Evolutionary conservation across 805 yeast genomes (phyloP).

Genomic region (Suhomyces pyralidae): DNA sequence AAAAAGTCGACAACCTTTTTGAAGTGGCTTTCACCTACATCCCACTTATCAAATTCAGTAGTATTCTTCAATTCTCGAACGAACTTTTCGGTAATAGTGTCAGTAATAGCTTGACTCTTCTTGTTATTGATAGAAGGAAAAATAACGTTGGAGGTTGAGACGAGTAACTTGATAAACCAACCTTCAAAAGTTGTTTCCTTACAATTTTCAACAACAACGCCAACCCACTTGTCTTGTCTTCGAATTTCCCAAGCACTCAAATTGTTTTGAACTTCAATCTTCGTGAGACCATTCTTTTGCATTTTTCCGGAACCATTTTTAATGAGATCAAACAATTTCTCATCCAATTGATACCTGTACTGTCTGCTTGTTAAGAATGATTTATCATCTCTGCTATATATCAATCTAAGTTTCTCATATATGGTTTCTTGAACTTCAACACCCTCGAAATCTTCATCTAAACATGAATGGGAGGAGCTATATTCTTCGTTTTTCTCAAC

Average conservation of each 20-base stretch:
- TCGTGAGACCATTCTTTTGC: background rate
- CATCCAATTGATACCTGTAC: slow-evolving; percentile 2
- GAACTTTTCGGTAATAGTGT: slow-evolving; percentile 39
- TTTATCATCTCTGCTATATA: slow-evolving; percentile 22
- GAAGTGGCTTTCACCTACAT: slow-evolving; percentile 43
- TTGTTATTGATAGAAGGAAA: slow-evolving; percentile 9
- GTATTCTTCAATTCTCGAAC: slow-evolving; percentile 48
- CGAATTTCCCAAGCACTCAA: slow-evolving; percentile 20
- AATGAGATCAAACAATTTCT: background rate
- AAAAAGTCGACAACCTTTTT: slow-evolving; percentile 43
- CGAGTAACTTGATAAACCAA: slow-evolving; percentile 32
- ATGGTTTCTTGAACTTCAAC: slow-evolving; percentile 14
- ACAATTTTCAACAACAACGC: slow-evolving; percentile 28
- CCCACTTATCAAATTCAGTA: slow-evolving; percentile 49
- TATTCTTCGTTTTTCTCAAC: background rate
- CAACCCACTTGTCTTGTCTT: slow-evolving; percentile 18
- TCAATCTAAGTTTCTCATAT: slow-evolving; percentile 24
- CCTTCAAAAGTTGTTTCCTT: slow-evolving; percentile 22
- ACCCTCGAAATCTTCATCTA: background rate
- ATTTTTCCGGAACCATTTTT: background rate
- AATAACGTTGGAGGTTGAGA: slow-evolving; percentile 17
- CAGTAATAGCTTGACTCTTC: slow-evolving; percentile 9
- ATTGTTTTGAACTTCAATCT: background rate
- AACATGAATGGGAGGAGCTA: slow-evolving; percentile 2
- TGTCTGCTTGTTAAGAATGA: slow-evolving; percentile 12